Percentiles rank a stretch among this genome's conserved stretches.
Evolutionary conservation across 805 yeast species (phyloP).

Genomic region (Scheffersomyces coipomensis): DNA sequence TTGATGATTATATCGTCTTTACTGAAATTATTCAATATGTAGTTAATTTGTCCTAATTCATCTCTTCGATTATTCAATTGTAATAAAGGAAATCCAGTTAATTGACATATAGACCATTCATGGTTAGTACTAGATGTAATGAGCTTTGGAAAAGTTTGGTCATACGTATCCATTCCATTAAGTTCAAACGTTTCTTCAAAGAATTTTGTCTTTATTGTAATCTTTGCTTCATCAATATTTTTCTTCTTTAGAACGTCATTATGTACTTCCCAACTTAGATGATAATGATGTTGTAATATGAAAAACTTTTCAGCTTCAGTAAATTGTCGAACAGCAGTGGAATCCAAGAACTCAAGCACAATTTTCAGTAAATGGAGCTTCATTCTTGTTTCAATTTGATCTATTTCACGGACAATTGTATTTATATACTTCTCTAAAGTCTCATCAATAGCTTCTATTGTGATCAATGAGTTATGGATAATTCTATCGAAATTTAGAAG

Average conservation of each 20-base stretch:
- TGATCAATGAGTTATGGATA: slow-evolving; percentile 1
- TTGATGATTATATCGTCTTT: slow-evolving; percentile 8
- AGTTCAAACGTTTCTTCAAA: slow-evolving; percentile 30
- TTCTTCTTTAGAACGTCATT: neutral
- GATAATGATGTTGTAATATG: slow-evolving; percentile 7
- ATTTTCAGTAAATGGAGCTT: slow-evolving; percentile 17
- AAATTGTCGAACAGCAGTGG: slow-evolving; percentile 5
- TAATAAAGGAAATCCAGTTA: slow-evolving; percentile 36
- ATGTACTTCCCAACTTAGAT: no score
- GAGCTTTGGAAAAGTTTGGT: slow-evolving; percentile 3
- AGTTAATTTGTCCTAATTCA: slow-evolving; percentile 29
- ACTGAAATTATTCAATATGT: slow-evolving; percentile 13
- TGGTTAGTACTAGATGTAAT: slow-evolving; percentile 30
- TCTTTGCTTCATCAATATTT: slow-evolving; percentile 16
- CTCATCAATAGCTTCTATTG: slow-evolving; percentile 1
- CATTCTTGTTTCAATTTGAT: slow-evolving; percentile 12
- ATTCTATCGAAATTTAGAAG: slow-evolving; percentile 4
- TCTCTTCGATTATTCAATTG: slow-evolving; percentile 31
- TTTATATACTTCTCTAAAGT: slow-evolving; percentile 2
- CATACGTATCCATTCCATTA: neutral
- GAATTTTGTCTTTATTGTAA: slow-evolving; percentile 27
- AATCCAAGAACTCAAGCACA: neutral
- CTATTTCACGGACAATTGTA: slow-evolving; percentile 14
- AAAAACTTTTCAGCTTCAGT: slow-evolving; percentile 20
- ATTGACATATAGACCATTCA: slow-evolving; percentile 35